Evolutionary conservation across 164 flowering plant species (phyloP).

Genomic region (Aristolochia fimbriata): DNA sequence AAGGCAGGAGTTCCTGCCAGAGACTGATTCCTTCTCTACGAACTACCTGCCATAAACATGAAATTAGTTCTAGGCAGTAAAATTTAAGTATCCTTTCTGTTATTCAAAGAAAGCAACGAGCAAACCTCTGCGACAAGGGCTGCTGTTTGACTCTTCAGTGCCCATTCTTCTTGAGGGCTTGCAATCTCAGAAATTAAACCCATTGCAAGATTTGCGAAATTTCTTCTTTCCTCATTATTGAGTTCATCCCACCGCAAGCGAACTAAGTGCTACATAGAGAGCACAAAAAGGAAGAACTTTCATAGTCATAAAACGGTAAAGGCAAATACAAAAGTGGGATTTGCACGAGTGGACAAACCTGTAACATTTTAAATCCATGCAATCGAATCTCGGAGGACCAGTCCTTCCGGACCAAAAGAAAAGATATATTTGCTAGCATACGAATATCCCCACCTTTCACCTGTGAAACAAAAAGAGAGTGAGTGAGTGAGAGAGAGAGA

Average conservation of each 20-base stretch:
- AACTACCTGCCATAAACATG: conserved; percentile 48
- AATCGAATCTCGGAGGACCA: conserved; percentile 88
- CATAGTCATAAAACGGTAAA: background rate
- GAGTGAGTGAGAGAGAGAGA: background rate
- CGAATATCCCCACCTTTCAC: conserved; percentile 79
- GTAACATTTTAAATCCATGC: conserved; percentile 89
- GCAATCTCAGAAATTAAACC: conserved; percentile 74
- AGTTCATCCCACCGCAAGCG: conserved; percentile 91
- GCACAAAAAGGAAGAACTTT: background rate
- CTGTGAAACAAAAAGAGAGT: conserved; percentile 25
- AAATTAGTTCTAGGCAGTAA: conserved; percentile 2
- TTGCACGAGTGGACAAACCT: conserved; percentile 29
- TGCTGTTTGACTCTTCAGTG: conserved; percentile 93
- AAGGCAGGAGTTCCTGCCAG: conserved; percentile 74
- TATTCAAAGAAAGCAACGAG: background rate
- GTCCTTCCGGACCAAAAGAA: conserved; percentile 65
- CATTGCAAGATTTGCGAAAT: conserved; percentile 64
- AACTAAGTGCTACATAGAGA: conserved; percentile 68
- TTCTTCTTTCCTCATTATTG: conserved; percentile 42
- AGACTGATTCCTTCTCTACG: conserved; percentile 74
- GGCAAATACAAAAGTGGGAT: background rate
- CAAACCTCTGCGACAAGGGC: conserved; percentile 95
- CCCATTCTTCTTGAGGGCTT: conserved; percentile 80
- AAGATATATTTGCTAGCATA: conserved; percentile 57
- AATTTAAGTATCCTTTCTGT: background rate